Evolutionary conservation across 768 basidiomycete genomes (phyloP).

Genomic region (Russula dissimulans): DNA sequence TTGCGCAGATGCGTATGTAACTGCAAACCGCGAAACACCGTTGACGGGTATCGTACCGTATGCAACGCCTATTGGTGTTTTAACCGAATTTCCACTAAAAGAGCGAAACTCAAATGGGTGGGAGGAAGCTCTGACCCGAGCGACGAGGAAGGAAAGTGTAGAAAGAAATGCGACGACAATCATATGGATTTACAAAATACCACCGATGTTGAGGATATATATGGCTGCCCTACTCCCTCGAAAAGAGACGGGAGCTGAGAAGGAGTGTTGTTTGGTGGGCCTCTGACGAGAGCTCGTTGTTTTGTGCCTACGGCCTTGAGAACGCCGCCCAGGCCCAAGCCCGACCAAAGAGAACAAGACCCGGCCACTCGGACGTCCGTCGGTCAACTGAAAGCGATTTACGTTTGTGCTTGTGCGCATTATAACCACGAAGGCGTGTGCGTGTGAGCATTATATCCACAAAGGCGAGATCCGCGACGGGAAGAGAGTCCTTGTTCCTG

Average conservation of each 20-base stretch:
- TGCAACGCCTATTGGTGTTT: slow-evolving; percentile 50
- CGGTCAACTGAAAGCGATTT: too few relatives aligned
- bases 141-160: slow-evolving; percentile 26
- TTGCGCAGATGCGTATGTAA: slow-evolving; percentile 54
- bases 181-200: slow-evolving; percentile 24
- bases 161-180: slow-evolving; percentile 27
- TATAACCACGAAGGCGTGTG: too few relatives aligned
- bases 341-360: not conserved
- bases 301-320: not conserved
- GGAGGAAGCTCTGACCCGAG: slow-evolving; percentile 28
- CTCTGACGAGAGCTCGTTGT: not conserved
- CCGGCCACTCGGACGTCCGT: too few relatives aligned
- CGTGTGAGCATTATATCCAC: too few relatives aligned
- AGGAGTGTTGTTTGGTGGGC: not conserved
- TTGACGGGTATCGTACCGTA: slow-evolving; percentile 39
- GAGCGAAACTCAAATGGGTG: slow-evolving; percentile 32
- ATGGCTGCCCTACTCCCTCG: not conserved
- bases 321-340: too few relatives aligned
- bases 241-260: not conserved
- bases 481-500: not conserved
- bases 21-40: slow-evolving; percentile 49
- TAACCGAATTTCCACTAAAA: slow-evolving; percentile 31
- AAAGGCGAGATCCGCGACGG: too few relatives aligned
- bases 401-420: too few relatives aligned
- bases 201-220: slow-evolving; percentile 1